These are phyloP conservation scores for Colletotrichum coccodes DNA, from an alignment of 2,329 filamentous ascomycete species.

Conservation along the genomic window DNA sequence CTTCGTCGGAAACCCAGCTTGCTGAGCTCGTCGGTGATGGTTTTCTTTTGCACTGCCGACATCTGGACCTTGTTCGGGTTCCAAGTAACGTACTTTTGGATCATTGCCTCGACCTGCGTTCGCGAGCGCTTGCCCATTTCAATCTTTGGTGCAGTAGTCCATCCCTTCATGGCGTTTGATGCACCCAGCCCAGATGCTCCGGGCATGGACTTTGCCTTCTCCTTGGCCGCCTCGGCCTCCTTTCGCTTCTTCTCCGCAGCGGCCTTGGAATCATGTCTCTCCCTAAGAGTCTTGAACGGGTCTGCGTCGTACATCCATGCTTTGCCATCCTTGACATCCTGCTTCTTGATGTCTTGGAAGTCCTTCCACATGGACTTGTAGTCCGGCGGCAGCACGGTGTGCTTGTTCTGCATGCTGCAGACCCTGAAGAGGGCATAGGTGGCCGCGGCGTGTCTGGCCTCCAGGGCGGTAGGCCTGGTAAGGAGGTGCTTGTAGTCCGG, in stretches of 20 bases:
- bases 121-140: slow-evolving; percentile 90
- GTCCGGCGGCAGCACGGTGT: slow-evolving; percentile 91
- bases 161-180: slow-evolving; percentile 73
- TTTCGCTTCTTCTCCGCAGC: slow-evolving; percentile 82
- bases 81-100: slow-evolving; percentile 85
- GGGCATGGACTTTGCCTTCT: slow-evolving; percentile 73
- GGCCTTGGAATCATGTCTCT: slow-evolving; percentile 81
- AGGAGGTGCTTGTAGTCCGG: slow-evolving; percentile 80
- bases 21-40: slow-evolving; percentile 77
- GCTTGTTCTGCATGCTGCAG: slow-evolving; percentile 94
- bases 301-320: slow-evolving; percentile 96
- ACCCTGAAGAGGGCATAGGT: slow-evolving; percentile 92
- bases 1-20: slow-evolving; percentile 88
- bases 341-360: slow-evolving; percentile 83
- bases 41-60: slow-evolving; percentile 62
- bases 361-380: slow-evolving; percentile 94
- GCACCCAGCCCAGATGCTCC: slow-evolving; percentile 64
- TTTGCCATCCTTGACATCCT: slow-evolving; percentile 79
- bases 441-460: slow-evolving; percentile 93
- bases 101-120: slow-evolving; percentile 79
- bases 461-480: slow-evolving; percentile 80
- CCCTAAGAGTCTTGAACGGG: slow-evolving; percentile 84
- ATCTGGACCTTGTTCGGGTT: slow-evolving; percentile 82
- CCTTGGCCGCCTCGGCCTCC: slow-evolving; percentile 74
- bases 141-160: slow-evolving; percentile 87